phyloP scores from a whole-genome alignment of 345 rosid species.

The Fremontodendron californicum region DNA sequence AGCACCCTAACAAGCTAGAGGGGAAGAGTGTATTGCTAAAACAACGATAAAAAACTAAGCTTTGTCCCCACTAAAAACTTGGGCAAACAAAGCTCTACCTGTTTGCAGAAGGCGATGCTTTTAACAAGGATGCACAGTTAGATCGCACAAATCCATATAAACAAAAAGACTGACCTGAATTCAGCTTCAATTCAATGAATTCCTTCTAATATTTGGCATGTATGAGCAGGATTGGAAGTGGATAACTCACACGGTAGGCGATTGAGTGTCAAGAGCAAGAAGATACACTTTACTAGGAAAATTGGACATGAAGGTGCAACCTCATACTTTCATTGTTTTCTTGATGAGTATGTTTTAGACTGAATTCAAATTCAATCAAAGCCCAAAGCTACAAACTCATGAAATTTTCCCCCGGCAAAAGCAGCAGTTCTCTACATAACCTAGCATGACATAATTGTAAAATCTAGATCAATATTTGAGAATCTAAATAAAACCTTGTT shows the following conservation, averaged over 20 bases:
- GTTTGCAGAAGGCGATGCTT: not conserved
- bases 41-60: not conserved
- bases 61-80: not conserved
- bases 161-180: not conserved
- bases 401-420: not conserved
- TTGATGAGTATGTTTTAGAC: not conserved
- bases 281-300: not conserved
- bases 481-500: not conserved
- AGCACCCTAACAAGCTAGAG: not conserved
- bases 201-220: not conserved
- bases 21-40: not conserved
- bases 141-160: not conserved
- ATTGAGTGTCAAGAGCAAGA: not conserved
- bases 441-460: not conserved
- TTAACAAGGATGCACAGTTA: not conserved
- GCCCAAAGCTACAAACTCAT: not conserved
- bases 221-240: slow-evolving; percentile 27
- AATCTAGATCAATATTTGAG: not conserved
- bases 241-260: slow-evolving; percentile 41
- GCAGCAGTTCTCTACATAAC: not conserved
- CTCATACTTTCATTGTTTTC: not conserved
- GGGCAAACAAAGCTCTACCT: not conserved
- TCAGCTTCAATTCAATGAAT: not conserved
- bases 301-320: not conserved
- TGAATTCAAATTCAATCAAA: not conserved